phyloP scores from a whole-genome alignment of 495 filamentous ascomycete genomes.

The Trichoderma erinaceum region DNA sequence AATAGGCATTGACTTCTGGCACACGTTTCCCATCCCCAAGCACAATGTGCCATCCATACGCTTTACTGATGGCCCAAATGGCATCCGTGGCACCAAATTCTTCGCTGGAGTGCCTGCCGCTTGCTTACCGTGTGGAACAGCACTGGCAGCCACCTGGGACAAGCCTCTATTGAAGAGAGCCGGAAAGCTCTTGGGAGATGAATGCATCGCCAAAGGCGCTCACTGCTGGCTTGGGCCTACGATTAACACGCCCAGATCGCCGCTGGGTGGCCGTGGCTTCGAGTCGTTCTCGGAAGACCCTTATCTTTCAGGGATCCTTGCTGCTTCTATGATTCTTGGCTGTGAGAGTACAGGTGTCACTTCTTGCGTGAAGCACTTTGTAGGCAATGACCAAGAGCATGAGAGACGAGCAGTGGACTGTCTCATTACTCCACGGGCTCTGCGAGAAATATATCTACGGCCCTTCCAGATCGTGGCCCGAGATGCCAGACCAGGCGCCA shows the following conservation, averaged over 20 bases:
- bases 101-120: constrained; percentile 59
- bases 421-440: constrained; percentile 61
- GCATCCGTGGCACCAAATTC: constrained; percentile 65
- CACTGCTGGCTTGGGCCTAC: constrained; percentile 74
- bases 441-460: constrained; percentile 75
- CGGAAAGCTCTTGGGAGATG: constrained; percentile 66
- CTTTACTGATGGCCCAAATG: constrained; percentile 74
- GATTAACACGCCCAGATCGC: constrained; percentile 75
- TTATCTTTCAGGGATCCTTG: constrained; percentile 66
- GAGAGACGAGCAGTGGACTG: constrained; percentile 67
- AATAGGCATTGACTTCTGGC: constrained; percentile 59
- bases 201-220: constrained; percentile 65
- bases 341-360: constrained; percentile 69
- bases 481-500: constrained; percentile 69
- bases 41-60: constrained; percentile 67
- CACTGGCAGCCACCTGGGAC: constrained; percentile 76
- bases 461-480: constrained; percentile 78
- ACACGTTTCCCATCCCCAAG: constrained; percentile 60
- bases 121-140: constrained; percentile 68
- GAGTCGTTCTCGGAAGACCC: constrained; percentile 87
- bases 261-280: constrained; percentile 76
- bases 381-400: constrained; percentile 80
- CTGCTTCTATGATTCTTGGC: constrained; percentile 65
- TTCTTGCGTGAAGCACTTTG: constrained; percentile 81
- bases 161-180: constrained; percentile 58